Base-by-base conservation (phyloP, 176 grass and related monocot genomes). In the Triticum dicoccoides region DNA sequence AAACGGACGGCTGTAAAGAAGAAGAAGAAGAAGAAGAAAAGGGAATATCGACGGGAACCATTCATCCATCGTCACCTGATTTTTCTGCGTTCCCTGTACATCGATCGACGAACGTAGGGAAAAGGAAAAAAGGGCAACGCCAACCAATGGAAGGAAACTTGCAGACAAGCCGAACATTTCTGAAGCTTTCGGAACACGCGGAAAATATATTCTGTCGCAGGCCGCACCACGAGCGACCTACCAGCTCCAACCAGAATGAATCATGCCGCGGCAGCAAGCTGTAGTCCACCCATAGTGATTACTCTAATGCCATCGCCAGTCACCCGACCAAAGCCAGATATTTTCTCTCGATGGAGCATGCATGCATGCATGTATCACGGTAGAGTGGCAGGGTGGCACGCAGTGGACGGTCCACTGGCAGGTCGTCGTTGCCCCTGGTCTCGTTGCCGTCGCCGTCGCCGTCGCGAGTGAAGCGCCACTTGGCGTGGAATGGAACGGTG, bases 191-290 rank as follows among this genome's bases (percentile, higher is more conserved):
- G 9, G 25, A 81, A 58, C 21, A 32, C 41, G 10, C 56, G 73
- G 33, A 8, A 61, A 33, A 24, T 2, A 47, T 58, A 86, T 81
- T 61, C 47, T 0, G 14, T 14, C 27, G 5, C 21, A 59, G 24
- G 0, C 71, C 13, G 61, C 69, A 29, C 69, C 88, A 86, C 69
- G 61, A 69, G 70, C 35, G 24, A 38, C 14, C 51, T 20, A 34
- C 21, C 58, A 11, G 76, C 61, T 89, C 88, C 87, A 12, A 9
- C 11, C 58, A 24, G 44, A 84, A 59, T 30, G n/a, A 41, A 54
- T 18, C 51, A 54, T 18, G 51, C 51, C 21, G 67, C 8, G n/a
- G 11, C 30, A 77, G 5, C 15, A 17, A 74, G 41, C 71, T 74
- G 68, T 71, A 71, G 10, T 71, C 68, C 68, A 71, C 69, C 69